Conservation (phyloP, 257 asterid genomes). For the Solanum appendiculatum region DNA sequence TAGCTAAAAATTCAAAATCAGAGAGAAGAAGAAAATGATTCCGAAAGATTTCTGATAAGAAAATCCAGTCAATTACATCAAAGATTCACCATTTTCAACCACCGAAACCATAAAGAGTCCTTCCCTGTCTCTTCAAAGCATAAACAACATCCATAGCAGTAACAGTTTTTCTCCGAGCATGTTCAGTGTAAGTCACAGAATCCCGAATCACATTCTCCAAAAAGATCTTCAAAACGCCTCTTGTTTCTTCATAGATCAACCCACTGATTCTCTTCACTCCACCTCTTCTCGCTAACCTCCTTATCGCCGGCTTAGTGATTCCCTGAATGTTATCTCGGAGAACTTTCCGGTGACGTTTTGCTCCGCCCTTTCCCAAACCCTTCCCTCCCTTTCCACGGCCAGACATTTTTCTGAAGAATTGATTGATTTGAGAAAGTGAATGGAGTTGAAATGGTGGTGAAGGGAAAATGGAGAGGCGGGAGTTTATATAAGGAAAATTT, state of each 20-base stretch:
- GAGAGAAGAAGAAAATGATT: background rate
- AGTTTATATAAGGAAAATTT: background rate
- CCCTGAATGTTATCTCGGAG: conserved; percentile 23
- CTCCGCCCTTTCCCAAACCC: conserved; percentile 25
- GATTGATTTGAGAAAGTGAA: background rate
- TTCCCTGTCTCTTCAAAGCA: conserved; percentile 19
- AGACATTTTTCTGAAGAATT: conserved; percentile 1
- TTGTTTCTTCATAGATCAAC: conserved; percentile 16
- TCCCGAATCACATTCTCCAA: conserved; percentile 26
- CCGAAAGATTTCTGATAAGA: background rate
- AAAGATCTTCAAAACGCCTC: conserved; percentile 18
- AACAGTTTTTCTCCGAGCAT: conserved; percentile 17
- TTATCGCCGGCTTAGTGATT: conserved; percentile 17
- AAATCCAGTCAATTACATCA: background rate
- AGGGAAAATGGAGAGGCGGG: background rate
- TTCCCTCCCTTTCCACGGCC: conserved; percentile 31
- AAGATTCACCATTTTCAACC: background rate
- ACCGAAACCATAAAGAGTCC: conserved; percentile 13
- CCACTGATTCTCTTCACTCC: conserved; percentile 26
- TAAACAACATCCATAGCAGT: conserved; percentile 26
- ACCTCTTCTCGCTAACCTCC: conserved; percentile 21
- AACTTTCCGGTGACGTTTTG: conserved; percentile 21
- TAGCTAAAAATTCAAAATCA: too few relatives aligned
- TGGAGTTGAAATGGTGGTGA: background rate
- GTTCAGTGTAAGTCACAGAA: conserved; percentile 26